These are phyloP conservation scores for Aureobasidium vineae DNA, from an alignment of 2,329 filamentous ascomycete genomes.

Conservation along the genomic window DNA sequence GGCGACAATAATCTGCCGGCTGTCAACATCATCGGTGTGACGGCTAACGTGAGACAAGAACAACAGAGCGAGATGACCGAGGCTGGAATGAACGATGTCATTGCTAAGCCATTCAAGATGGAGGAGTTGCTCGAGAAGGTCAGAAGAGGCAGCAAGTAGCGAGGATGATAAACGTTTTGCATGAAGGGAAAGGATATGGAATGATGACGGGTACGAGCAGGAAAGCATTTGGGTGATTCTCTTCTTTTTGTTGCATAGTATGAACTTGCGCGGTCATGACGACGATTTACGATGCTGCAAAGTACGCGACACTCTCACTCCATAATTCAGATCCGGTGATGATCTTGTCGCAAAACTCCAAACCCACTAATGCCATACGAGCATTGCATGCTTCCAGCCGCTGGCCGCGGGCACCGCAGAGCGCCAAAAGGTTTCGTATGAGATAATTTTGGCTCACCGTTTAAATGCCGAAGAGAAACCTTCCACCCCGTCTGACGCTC, in stretches of 20 bases:
- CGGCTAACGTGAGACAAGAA: constrained; percentile 38
- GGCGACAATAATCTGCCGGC: constrained; percentile 29
- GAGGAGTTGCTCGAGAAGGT: constrained; percentile 34
- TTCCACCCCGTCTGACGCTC: not conserved
- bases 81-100: constrained; percentile 38
- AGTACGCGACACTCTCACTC: not conserved
- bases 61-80: constrained; percentile 37
- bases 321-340: not conserved
- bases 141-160: not conserved
- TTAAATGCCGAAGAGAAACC: constrained; percentile 11
- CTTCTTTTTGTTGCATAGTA: constrained; percentile 3
- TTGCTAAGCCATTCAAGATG: constrained; percentile 39
- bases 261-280: not conserved
- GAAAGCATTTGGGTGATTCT: not conserved
- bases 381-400: not conserved
- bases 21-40: constrained; percentile 38
- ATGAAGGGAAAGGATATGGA: not conserved
- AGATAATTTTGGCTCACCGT: not conserved
- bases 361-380: too few relatives aligned
- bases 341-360: not conserved
- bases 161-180: not conserved
- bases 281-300: not conserved
- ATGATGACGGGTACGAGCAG: not conserved
- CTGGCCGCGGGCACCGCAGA: not conserved
- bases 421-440: not conserved